These are phyloP conservation scores for Rhizopus delemar DNA, from an alignment of 371 early-diverging fungal species.

Conservation along the genomic window DNA sequence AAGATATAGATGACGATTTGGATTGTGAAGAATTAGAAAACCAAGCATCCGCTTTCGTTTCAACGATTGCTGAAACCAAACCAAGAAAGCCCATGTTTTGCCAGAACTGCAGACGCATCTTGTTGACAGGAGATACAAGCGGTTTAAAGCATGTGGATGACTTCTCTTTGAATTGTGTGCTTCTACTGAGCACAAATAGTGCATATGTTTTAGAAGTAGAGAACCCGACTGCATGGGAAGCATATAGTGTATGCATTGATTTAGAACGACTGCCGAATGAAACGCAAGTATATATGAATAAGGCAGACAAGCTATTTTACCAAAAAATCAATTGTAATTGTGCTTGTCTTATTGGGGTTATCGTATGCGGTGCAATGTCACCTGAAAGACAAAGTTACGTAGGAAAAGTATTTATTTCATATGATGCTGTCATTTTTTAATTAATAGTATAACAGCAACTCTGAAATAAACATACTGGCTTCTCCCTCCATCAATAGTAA, in stretches of 20 bases:
- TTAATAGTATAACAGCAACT: too few species aligned
- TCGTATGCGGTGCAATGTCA: slow-evolving; percentile 10
- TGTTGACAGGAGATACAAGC: neutral
- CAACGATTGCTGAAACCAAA: neutral
- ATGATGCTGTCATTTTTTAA: neutral
- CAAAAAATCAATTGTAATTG: slow-evolving; percentile 3
- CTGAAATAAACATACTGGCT: too few species aligned
- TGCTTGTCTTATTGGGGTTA: slow-evolving; percentile 7
- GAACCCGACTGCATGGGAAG: slow-evolving; percentile 9
- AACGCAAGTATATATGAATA: slow-evolving; percentile 5
- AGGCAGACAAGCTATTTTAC: slow-evolving; percentile 11
- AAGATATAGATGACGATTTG: neutral
- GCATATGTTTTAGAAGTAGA: neutral
- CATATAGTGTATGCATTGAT: slow-evolving; percentile 8
- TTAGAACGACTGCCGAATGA: neutral
- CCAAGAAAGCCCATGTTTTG: neutral
- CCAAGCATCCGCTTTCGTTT: neutral
- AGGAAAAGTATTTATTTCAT: slow-evolving; percentile 20
- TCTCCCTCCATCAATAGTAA: too few species aligned
- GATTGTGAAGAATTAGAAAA: neutral
- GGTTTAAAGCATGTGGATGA: neutral
- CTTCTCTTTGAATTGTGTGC: neutral
- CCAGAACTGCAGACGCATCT: neutral
- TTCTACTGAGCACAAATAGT: neutral
- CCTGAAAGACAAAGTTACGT: slow-evolving; percentile 1